Conservation (phyloP, 352 stramenopile genomes). For the Phytophthora melonis region DNA sequence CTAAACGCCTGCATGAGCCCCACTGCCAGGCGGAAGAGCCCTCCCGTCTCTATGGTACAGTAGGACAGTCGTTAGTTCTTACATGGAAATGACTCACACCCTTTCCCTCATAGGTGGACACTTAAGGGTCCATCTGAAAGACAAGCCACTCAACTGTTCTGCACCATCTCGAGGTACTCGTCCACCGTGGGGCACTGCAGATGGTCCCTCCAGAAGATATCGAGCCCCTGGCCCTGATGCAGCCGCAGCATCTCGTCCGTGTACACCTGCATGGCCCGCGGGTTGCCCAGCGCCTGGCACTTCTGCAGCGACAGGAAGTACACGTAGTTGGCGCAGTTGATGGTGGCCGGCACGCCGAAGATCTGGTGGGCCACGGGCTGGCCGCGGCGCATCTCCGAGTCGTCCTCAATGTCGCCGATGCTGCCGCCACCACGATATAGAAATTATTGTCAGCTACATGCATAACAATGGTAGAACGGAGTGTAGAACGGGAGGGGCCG, state of each 20-base stretch:
- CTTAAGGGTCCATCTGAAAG: not conserved
- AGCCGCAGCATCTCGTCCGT: constrained; percentile 96
- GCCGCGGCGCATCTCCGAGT: constrained; percentile 95
- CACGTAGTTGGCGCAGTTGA: constrained; percentile 99
- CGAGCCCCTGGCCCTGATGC: constrained; percentile 95
- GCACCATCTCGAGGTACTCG: constrained; percentile 95
- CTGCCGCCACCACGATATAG: constrained; percentile 26
- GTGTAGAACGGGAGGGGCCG: too few relatives aligned
- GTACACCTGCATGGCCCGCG: constrained; percentile 91
- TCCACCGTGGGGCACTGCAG: constrained; percentile 91
- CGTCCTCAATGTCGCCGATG: constrained; percentile 99
- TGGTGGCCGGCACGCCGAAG: constrained; percentile 96
- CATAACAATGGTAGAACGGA: constrained; percentile 10
- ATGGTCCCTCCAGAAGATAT: constrained; percentile 96
- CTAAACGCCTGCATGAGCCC: constrained; percentile 95
- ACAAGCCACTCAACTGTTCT: constrained; percentile 85
- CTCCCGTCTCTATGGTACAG: constrained; percentile 89
- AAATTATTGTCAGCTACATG: not conserved
- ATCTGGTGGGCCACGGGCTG: constrained; percentile 96
- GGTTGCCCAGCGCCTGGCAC: constrained; percentile 89
- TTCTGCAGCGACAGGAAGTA: constrained; percentile 97
- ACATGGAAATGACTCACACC: too few relatives aligned
- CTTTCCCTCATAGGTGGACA: constrained; percentile 1
- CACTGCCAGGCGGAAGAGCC: constrained; percentile 96
- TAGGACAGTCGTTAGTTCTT: not conserved